Percentiles rank a stretch among this genome's conserved stretches.
Conservation (phyloP, 2,329 filamentous ascomycete genomes). For the Macrophomina pseudophaseolina region DNA sequence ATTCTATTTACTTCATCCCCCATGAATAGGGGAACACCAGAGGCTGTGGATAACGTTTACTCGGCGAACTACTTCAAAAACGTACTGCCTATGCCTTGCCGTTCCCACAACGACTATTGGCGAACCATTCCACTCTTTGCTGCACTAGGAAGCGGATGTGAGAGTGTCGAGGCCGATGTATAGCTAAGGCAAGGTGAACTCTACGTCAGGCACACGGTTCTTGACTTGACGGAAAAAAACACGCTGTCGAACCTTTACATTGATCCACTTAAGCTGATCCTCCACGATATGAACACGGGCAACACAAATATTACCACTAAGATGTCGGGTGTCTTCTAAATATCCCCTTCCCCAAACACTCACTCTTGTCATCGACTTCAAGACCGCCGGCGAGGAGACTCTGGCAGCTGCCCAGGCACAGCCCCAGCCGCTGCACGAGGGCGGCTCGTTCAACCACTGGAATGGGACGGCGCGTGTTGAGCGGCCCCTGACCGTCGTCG, state of each 20-base stretch:
- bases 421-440: conserved; percentile 53
- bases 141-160: conserved; percentile 59
- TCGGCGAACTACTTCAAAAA: conserved; percentile 30
- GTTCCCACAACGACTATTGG: conserved; percentile 67
- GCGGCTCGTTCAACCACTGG: conserved; percentile 57
- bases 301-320: conserved; percentile 50
- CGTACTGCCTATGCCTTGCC: conserved; percentile 56
- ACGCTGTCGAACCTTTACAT: conserved; percentile 60
- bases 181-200: conserved; percentile 59
- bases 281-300: conserved; percentile 47
- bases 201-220: conserved; percentile 59
- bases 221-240: conserved; percentile 50
- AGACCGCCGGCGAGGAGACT: conserved; percentile 43
- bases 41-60: not conserved
- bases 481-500: conserved; percentile 53
- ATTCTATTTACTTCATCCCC: not conserved
- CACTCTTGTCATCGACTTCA: conserved; percentile 60
- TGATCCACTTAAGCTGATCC: conserved; percentile 56
- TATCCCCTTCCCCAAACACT: conserved; percentile 54
- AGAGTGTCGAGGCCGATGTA: conserved; percentile 63
- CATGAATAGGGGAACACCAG: not conserved
- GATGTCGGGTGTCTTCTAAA: conserved; percentile 57
- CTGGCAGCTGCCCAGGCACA: conserved; percentile 47
- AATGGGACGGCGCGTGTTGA: conserved; percentile 49
- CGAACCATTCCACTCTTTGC: conserved; percentile 59